Percentiles rank a stretch among this genome's conserved stretches.
Conservation (phyloP, 1,284 basidiomycete genomes). For the Ceratobasidium sp. region DNA sequence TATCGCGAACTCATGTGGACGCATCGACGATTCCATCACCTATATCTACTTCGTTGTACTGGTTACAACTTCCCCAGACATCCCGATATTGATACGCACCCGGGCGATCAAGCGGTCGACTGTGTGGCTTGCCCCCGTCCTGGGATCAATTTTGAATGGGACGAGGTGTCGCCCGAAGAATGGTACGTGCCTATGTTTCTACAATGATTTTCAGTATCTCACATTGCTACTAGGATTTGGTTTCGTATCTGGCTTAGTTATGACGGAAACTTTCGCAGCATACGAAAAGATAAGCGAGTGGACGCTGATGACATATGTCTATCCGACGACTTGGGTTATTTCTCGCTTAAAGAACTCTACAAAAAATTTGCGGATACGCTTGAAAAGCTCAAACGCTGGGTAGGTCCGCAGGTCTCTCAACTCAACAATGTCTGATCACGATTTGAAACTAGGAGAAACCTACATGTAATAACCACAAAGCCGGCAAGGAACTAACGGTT, state of each 20-base stretch:
- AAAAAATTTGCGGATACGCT: neutral
- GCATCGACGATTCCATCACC: neutral
- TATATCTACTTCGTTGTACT: neutral
- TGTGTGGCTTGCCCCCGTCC: constrained; percentile 29
- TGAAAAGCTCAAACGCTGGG: no score
- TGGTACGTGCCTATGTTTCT: neutral
- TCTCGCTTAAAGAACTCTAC: neutral
- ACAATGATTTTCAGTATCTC: neutral
- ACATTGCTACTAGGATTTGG: neutral
- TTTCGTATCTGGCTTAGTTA: constrained; percentile 12
- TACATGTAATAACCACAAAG: constrained; percentile 13
- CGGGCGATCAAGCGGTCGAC: constrained; percentile 17
- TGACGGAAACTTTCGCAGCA: constrained; percentile 10
- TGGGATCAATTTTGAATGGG: constrained; percentile 22
- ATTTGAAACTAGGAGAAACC: no score
- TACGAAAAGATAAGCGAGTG: neutral
- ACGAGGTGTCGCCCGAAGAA: neutral
- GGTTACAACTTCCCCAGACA: neutral
- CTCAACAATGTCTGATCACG: no score
- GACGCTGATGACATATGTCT: neutral
- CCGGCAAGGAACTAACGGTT: neutral
- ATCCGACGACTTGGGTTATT: neutral
- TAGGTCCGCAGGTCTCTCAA: no score
- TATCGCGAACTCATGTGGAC: constrained; percentile 27
- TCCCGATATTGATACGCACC: constrained; percentile 6